Evolutionary conservation across 345 rosid genomes (phyloP).

Genomic region (Iberis pinnata): DNA sequence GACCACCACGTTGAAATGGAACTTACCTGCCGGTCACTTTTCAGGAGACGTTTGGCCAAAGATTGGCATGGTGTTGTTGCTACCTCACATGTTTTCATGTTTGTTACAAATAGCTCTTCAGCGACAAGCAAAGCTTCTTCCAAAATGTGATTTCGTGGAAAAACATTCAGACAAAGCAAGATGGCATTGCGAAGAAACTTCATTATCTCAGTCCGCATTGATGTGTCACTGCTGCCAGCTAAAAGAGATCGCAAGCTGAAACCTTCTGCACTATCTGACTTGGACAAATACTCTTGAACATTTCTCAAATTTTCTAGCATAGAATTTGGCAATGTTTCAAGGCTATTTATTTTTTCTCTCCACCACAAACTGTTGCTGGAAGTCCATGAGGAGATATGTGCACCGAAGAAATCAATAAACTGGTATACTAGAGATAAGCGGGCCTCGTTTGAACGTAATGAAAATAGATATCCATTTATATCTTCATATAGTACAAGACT

Average conservation of each 20-base stretch:
- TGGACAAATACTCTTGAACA: slow-evolving; percentile 30
- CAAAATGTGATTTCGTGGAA: slow-evolving; percentile 69
- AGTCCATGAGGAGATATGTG: slow-evolving; percentile 52
- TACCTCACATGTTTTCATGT: slow-evolving; percentile 47
- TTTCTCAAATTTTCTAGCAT: slow-evolving; percentile 45
- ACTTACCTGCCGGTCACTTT: slow-evolving; percentile 84
- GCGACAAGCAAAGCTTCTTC: slow-evolving; percentile 89
- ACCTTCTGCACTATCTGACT: slow-evolving; percentile 30
- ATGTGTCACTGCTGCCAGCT: slow-evolving; percentile 38
- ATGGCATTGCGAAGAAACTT: slow-evolving; percentile 75
- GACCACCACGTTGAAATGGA: slow-evolving; percentile 16
- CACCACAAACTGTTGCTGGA: slow-evolving; percentile 82
- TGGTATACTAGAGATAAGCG: slow-evolving; percentile 64
- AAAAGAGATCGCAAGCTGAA: slow-evolving; percentile 42
- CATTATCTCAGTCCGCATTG: slow-evolving; percentile 54
- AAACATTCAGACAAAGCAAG: slow-evolving; percentile 62
- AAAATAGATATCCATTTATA: slow-evolving; percentile 65
- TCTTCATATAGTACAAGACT: slow-evolving; percentile 77
- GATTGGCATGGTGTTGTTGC: slow-evolving; percentile 62
- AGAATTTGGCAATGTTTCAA: slow-evolving; percentile 58
- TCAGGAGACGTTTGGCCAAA: slow-evolving; percentile 82
- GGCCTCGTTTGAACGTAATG: slow-evolving; percentile 61
- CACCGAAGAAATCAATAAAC: slow-evolving; percentile 84
- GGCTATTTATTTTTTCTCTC: slow-evolving; percentile 55
- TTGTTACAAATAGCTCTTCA: slow-evolving; percentile 64